phyloP scores from a whole-genome alignment of 2,329 filamentous ascomycete species.

The Colletotrichum somersetense region DNA sequence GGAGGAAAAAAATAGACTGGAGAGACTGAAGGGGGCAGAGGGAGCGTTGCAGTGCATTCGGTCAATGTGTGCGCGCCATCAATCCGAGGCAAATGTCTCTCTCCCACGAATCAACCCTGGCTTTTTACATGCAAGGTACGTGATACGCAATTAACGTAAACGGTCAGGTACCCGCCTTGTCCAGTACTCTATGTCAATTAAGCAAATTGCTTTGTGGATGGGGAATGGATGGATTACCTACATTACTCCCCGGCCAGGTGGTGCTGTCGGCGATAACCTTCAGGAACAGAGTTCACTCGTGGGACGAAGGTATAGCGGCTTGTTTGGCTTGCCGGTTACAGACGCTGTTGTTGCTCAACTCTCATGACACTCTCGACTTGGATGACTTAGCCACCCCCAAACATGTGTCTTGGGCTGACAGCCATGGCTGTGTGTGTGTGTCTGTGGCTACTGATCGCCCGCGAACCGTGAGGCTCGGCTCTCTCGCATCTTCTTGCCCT shows the following conservation, averaged over 20 bases:
- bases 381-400: not conserved
- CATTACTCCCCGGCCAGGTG: not conserved
- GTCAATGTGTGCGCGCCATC: not conserved
- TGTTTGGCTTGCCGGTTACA: conserved; percentile 1
- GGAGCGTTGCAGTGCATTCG: not conserved
- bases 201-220: conserved; percentile 18
- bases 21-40: not conserved
- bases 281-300: conserved; percentile 23
- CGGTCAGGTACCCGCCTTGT: conserved; percentile 34
- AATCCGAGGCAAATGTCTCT: not conserved
- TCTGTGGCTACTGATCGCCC: conserved; percentile 26
- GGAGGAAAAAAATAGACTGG: too few species aligned
- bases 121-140: conserved; percentile 7
- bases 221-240: conserved; percentile 17
- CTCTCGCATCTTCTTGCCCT: conserved; percentile 17
- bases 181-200: conserved; percentile 16
- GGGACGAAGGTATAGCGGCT: conserved; percentile 18
- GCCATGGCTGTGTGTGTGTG: not conserved
- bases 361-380: not conserved
- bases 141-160: not conserved
- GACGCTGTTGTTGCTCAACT: not conserved
- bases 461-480: conserved; percentile 17
- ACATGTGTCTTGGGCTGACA: not conserved
- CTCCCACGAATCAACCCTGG: not conserved
- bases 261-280: not conserved